Percentiles rank a stretch among this genome's conserved stretches.
Evolutionary conservation across 768 basidiomycete species (phyloP).

Genomic region (Russula sp.): DNA sequence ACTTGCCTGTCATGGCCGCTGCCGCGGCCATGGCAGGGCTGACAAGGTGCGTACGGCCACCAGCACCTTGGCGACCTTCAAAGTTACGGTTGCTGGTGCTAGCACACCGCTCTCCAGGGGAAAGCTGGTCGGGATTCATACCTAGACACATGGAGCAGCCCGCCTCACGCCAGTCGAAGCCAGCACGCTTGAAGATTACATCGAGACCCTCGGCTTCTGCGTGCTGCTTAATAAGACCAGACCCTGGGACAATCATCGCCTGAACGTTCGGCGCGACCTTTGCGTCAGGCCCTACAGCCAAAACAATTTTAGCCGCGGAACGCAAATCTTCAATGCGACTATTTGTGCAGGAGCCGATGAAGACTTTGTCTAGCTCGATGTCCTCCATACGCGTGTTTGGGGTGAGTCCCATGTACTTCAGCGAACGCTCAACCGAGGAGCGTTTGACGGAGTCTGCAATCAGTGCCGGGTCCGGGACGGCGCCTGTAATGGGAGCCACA

Average conservation of each 20-base stretch:
- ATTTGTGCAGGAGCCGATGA: conserved; percentile 65
- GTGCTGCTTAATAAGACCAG: conserved; percentile 57
- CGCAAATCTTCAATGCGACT: conserved; percentile 59
- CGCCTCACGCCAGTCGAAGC: conserved; percentile 64
- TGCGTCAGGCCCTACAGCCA: conserved; percentile 43
- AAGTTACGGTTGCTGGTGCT: conserved; percentile 63
- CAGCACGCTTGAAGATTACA: conserved; percentile 53
- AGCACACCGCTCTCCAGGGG: conserved; percentile 50
- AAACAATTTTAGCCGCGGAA: conserved; percentile 48
- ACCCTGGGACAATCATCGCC: conserved; percentile 64
- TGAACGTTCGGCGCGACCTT: conserved; percentile 46
- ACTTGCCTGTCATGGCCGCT: conserved; percentile 50
- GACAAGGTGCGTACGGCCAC: conserved; percentile 56
- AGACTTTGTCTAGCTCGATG: conserved; percentile 56
- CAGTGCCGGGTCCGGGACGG: conserved; percentile 44
- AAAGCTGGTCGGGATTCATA: conserved; percentile 63
- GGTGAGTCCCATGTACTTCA: conserved; percentile 55
- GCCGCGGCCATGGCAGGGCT: conserved; percentile 65
- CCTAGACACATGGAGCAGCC: conserved; percentile 68
- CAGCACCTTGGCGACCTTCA: conserved; percentile 54
- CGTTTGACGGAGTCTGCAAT: conserved; percentile 40
- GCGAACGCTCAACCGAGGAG: conserved; percentile 41
- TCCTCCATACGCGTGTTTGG: conserved; percentile 49
- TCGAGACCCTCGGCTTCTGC: conserved; percentile 60
- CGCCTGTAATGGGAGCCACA: conserved; percentile 49